Evolutionary conservation across 2,329 filamentous ascomycete genomes (phyloP).

Genomic region (Alternaria arbusti): DNA sequence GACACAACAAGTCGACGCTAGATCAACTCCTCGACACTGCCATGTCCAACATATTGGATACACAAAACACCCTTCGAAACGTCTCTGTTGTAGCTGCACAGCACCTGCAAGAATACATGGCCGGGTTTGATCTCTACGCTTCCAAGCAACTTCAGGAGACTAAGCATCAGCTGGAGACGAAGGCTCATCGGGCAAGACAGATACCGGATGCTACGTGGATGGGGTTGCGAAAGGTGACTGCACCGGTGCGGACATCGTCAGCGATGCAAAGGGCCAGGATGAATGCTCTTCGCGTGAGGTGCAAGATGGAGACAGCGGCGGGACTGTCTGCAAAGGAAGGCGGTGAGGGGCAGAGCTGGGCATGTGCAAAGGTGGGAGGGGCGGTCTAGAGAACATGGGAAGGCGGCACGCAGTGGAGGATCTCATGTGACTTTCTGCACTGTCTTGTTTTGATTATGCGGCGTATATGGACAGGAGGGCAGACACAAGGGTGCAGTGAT

Average conservation of each 20-base stretch:
- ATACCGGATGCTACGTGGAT: constrained; percentile 30
- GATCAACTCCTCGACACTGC: constrained; percentile 27
- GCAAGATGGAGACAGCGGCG: constrained; percentile 29
- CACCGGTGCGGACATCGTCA: constrained; percentile 34
- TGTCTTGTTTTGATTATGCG: constrained; percentile 16
- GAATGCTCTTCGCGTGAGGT: constrained; percentile 40
- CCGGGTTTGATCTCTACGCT: constrained; percentile 8
- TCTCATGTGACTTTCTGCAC: neutral
- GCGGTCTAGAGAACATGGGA: neutral
- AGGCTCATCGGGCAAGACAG: constrained; percentile 17
- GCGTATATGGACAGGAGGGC: constrained; percentile 18
- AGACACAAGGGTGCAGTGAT: constrained; percentile 8
- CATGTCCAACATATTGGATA: constrained; percentile 24
- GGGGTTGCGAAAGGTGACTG: constrained; percentile 30
- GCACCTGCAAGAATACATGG: constrained; percentile 14
- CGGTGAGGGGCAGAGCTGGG: constrained; percentile 27
- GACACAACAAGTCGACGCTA: constrained; percentile 39
- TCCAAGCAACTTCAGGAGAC: constrained; percentile 12
- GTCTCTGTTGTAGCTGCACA: constrained; percentile 26
- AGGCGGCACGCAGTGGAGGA: neutral
- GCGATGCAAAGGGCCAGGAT: constrained; percentile 36
- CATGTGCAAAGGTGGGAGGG: constrained; percentile 25
- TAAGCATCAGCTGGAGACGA: constrained; percentile 10
- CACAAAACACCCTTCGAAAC: constrained; percentile 27
- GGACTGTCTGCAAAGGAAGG: constrained; percentile 19